Percentiles rank a stretch among this genome's conserved stretches.
phyloP scores from a whole-genome alignment of 352 stramenopile genomes.

The Globisporangium solare region DNA sequence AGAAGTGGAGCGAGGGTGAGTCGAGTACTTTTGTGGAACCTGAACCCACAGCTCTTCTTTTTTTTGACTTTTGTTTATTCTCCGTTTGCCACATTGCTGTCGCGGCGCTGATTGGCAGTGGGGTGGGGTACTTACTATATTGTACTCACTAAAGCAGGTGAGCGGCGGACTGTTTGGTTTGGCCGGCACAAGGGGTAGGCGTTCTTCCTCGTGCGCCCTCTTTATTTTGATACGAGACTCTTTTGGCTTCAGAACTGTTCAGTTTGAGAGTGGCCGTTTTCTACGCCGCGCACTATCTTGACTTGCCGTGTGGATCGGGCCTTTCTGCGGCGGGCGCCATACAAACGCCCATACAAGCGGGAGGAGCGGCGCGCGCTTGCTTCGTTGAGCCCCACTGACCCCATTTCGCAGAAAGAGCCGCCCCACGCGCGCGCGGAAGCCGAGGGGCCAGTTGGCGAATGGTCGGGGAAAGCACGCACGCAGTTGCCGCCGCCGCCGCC shows the following conservation, averaged over 20 bases:
- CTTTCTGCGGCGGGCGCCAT: slow-evolving; percentile 3
- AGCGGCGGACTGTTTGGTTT: no score
- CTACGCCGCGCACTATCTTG: neutral
- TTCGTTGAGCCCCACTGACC: neutral
- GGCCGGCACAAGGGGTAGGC: no score
- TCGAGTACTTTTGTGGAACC: no score
- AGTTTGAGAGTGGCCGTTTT: slow-evolving; percentile 10
- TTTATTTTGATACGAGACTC: neutral
- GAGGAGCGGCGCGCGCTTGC: neutral
- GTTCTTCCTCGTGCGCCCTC: neutral
- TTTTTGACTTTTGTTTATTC: no score
- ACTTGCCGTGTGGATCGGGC: no score
- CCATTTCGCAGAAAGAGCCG: neutral
- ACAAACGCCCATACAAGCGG: neutral
- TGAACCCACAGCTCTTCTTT: no score
- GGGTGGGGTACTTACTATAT: no score
- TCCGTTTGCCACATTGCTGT: no score
- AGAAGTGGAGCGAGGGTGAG: no score
- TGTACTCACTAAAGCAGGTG: no score
- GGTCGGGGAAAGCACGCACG: neutral
- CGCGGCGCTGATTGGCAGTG: no score
- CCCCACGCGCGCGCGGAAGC: neutral
- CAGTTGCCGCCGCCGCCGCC: neutral
- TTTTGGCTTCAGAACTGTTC: slow-evolving; percentile 15
- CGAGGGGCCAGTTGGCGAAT: neutral